Evolutionary conservation across 1,284 basidiomycete species (phyloP), one percentile per base, ranked within the genome.

Genomic region (Apiotrichum gracile): DNA sequence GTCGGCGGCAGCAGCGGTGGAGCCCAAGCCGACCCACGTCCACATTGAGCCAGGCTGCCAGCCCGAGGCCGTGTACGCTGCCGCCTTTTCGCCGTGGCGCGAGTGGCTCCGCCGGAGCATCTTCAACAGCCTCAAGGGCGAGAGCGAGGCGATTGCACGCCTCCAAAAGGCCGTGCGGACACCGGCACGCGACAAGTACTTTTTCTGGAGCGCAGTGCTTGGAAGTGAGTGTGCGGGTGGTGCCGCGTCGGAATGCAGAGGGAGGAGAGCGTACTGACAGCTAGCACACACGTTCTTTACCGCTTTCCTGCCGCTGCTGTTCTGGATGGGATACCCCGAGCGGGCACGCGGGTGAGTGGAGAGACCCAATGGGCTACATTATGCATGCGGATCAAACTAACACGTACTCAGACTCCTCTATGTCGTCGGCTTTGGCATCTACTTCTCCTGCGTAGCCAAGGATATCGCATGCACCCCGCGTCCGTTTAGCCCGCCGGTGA

Each of bases 231-330:
- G 12, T 4, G 17, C 12, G n/a, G 6, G n/a, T 14, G 19, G 13
- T 16, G 33, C 17, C 5, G 29, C 13, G n/a, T 14, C 7, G 27
- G n/a, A 17, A 26, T 16, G 25, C 24, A 42, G 40, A 3, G 29
- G 14, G 17, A 44, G 17, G 22, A 24, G 33, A 33, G 16, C n/a
- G n/a, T 24, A 31, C 48, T 31, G 35, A 47, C 25, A 12, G 16
- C 25, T 33, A 73, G 73, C 91, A 0, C 93, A 97, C 68, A 93
- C 89, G 0, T 97, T 94, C 78, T 97, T 97, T 79, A 88, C 94
- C 83, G 83, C 85, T 25, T 82, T 88, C 61, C 77, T 97, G 2
- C 93, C 94, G 0, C 78, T 86, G 4, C 79, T 89, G 53, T 94
- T 87, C 70, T 97, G 92, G 81, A 90, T 94, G 64, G 91, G 91